Base-by-base conservation (phyloP, 2,329 filamentous ascomycete genomes). In the Tolypocladium guangdongense region DNA sequence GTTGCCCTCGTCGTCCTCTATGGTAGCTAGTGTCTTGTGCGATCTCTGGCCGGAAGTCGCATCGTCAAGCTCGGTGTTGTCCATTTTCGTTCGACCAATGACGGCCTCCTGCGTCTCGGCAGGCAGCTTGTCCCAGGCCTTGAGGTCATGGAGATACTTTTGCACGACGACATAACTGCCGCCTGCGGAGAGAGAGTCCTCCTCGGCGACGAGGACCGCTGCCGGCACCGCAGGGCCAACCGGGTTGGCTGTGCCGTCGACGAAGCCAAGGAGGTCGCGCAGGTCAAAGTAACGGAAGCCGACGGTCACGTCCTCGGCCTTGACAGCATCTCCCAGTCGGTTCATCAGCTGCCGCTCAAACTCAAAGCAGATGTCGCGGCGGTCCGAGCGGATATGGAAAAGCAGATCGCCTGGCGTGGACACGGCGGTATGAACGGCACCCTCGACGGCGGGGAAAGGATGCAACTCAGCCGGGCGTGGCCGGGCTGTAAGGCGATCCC, bases 271-370 rank as follows among this genome's bases (percentile, higher is more conserved):
- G 0, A 82, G 71, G 55, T 82, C 79, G 1, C 80, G 76, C 0
- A 75, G 71, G 56, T 83, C 80, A 55, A 82, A 82, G 62, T 82
- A 83, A 3, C 80, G 74, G 63, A 83, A 83, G 0, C 80, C 80
- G 1, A 71, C 66, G 0, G 80, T 82, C 52, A 75, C 74, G 50
- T 83, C 80, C 1, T 74, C 68, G 1, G 80, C 69, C 0, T 59
- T 62, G 12, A 81, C 74, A 0, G 74, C 56, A 45, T 73, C 71
- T 0, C 75, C 76, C 0, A 83, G 69, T 2, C 62, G 57, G 16
- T 74, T 71, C 60, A 82, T 64, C 12, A 83, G 62, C 57, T 81
- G 79, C 35, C 74, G 67, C 65, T 82, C 79, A 52, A 82, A 78
- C 59, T 83, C 80, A 56, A 82, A 82, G 59, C 74, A 77, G 24